phyloP scores from a whole-genome alignment of 2,329 filamentous ascomycete species.

The Aspergillus sp. region DNA sequence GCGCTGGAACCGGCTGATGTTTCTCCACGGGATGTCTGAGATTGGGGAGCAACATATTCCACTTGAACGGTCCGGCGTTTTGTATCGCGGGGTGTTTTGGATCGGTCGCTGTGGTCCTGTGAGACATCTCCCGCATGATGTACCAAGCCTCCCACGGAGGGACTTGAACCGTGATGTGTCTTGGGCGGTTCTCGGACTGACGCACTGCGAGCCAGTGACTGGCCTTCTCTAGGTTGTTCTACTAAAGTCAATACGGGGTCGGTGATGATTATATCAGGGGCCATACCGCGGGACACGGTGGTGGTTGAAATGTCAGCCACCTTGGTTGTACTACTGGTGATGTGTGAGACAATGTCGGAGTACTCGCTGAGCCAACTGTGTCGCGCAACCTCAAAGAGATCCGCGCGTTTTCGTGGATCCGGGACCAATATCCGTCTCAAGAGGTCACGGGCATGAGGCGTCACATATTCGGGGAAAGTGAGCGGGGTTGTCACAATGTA shows the following conservation, averaged over 20 bases:
- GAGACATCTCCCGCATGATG: constrained; percentile 78
- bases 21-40: constrained; percentile 78
- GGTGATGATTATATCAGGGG: background rate
- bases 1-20: constrained; percentile 16
- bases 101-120: constrained; percentile 66
- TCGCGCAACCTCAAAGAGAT: constrained; percentile 94
- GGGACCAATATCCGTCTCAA: constrained; percentile 92
- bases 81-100: constrained; percentile 73
- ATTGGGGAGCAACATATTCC: constrained; percentile 92
- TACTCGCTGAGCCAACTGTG: constrained; percentile 99
- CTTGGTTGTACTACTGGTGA: constrained; percentile 92
- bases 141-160: constrained; percentile 63
- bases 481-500: constrained; percentile 97
- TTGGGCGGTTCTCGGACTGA: constrained; percentile 89
- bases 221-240: constrained; percentile 60
- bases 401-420: constrained; percentile 90
- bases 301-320: constrained; percentile 83
- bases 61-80: constrained; percentile 96
- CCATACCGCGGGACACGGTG: constrained; percentile 65
- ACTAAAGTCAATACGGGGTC: constrained; percentile 25
- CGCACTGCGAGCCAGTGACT: constrained; percentile 77
- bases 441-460: constrained; percentile 91
- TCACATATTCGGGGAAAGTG: constrained; percentile 98
- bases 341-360: constrained; percentile 93
- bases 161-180: constrained; percentile 55